phyloP scores from a whole-genome alignment of 2,329 filamentous ascomycete species.

The Gliomastix tumulicola region DNA sequence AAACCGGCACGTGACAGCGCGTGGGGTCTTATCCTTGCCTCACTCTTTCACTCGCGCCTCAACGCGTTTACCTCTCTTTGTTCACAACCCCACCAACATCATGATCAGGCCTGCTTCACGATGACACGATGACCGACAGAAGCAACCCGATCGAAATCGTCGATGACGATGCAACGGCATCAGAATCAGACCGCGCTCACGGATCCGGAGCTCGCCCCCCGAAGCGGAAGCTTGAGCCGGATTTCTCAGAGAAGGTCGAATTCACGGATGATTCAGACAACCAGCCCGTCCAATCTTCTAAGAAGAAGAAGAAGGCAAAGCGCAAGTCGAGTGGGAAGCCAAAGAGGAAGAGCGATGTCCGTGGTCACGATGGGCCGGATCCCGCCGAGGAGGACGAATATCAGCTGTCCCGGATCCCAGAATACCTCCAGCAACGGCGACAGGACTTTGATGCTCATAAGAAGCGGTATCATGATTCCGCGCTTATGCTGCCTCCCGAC shows the following conservation, averaged over 20 bases:
- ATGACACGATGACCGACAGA: too few relatives aligned
- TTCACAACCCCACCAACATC: too few relatives aligned
- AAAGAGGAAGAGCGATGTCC: slow-evolving; percentile 27
- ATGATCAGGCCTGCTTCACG: too few relatives aligned
- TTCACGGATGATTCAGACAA: slow-evolving; percentile 55
- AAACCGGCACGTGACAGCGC: too few relatives aligned
- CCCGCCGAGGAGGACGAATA: slow-evolving; percentile 30
- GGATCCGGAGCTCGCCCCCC: too few relatives aligned
- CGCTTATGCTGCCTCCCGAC: slow-evolving; percentile 69
- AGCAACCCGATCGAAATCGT: too few relatives aligned
- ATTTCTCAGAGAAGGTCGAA: slow-evolving; percentile 34
- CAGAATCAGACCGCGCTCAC: too few relatives aligned
- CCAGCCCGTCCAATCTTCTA: slow-evolving; percentile 57
- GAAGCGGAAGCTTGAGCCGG: slow-evolving; percentile 29
- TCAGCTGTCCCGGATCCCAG: slow-evolving; percentile 55
- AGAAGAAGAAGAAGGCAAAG: slow-evolving; percentile 49
- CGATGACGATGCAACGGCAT: too few relatives aligned
- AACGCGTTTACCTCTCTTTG: too few relatives aligned
- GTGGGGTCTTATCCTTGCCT: too few relatives aligned
- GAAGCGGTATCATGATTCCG: slow-evolving; percentile 55
- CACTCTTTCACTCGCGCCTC: too few relatives aligned
- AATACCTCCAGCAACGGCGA: slow-evolving; percentile 65
- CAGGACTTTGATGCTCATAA: slow-evolving; percentile 59
- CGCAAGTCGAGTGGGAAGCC: slow-evolving; percentile 30
- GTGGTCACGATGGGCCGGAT: slow-evolving; percentile 17